Evolutionary conservation across 140 eudicot genomes (phyloP).

Genomic region (Stevia rebaudiana): DNA sequence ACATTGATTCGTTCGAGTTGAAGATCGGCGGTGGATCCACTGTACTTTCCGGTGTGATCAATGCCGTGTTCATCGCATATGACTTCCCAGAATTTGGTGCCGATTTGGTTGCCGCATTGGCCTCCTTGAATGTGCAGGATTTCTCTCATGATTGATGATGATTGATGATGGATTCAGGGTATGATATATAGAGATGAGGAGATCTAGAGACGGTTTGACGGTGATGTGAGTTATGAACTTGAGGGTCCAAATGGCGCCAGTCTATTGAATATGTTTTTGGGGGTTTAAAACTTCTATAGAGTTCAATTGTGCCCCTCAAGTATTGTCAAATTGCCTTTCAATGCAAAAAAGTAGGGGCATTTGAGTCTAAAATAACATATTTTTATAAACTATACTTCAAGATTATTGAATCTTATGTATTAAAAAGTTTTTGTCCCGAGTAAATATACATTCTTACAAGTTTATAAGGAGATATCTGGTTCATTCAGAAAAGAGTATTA

Average conservation of each 20-base stretch:
- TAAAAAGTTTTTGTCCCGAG: no score
- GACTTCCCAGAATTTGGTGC: constrained; percentile 75
- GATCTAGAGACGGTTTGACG: constrained; percentile 1
- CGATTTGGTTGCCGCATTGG: constrained; percentile 93
- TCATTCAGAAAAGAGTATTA: no score
- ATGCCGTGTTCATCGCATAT: constrained; percentile 82
- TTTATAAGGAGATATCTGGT: no score
- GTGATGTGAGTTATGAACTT: neutral
- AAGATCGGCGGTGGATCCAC: constrained; percentile 39
- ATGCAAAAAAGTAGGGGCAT: no score
- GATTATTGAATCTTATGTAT: no score
- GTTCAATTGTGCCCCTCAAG: no score
- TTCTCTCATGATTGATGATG: constrained; percentile 52
- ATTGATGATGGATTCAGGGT: neutral
- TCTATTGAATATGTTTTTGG: neutral
- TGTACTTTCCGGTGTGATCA: constrained; percentile 55
- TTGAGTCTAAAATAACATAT: no score
- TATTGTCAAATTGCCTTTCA: no score
- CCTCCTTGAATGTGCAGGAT: constrained; percentile 89
- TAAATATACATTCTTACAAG: no score
- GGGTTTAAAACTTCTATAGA: no score
- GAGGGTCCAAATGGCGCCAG: constrained; percentile 1
- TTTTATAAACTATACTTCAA: no score
- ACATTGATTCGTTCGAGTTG: constrained; percentile 79
- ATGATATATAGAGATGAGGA: constrained; percentile 1